Evolutionary conservation across 495 filamentous ascomycete genomes (phyloP), one percentile per base, ranked within the genome.

Genomic region (Opeltia flavorubescens): DNA sequence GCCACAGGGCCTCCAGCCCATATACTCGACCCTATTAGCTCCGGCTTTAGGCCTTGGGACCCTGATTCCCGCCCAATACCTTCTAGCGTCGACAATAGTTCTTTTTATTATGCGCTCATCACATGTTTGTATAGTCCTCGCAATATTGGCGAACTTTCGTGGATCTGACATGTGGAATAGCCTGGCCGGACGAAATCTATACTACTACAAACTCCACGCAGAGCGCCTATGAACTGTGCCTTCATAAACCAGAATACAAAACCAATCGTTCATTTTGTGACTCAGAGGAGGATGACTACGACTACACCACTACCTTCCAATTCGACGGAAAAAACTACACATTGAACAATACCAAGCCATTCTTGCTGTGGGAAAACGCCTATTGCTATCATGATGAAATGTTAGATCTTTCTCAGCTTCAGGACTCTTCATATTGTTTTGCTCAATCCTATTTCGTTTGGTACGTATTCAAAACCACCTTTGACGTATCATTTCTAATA

Each of bases 401-500:
- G 23, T 3, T 59, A 51, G 4, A 33, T 44, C 15, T n/a, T 34
- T 36, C 17, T 28, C 5, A 40, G 48, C 23, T 49, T 38, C 11
- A 50, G 49, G 38, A 41, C 43, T n/a, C 38, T 47, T 6, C 43
- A 17, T 15, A 53, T 45, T 43, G 54, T 43, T 21, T 59, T 48
- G 43, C 50, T 42, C 21, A 45, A 12, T 27, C 40, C 3, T 45
- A 46, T 28, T 52, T 39, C 40, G 40, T 51, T 21, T 61, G 56
- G 38, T 41, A 40, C 4, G 38, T 25, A 20, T 4, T 9, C 5
- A 17, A 5, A 9, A 17, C 8, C 4, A 4, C 38, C 5, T 23
- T 21, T 5, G 13, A 5, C 13, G 5, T 8, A n/a, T 20, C 5
- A 41, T 26, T 20, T 13, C 15, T 13, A 25, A 24, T 8, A 41